Evolutionary conservation across 805 yeast genomes (phyloP), one percentile per base, ranked within the genome.

Genomic region (Candida ponderosae): DNA sequence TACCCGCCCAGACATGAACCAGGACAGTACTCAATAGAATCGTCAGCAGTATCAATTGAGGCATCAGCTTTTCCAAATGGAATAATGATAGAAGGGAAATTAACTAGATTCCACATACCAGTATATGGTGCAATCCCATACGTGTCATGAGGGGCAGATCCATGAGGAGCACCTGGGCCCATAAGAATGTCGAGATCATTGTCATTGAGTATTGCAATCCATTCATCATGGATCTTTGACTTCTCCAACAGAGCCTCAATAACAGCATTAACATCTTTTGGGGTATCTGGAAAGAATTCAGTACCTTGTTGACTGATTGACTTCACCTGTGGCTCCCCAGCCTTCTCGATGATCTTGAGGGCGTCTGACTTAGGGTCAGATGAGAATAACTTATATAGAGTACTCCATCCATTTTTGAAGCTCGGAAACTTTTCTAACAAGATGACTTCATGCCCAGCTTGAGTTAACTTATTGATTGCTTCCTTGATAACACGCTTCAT

Each of bases 361-460:
- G 31, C 11, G 6, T 15, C 18, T 4, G 16, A 18, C 9, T 29
- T 29, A 4, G 31, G 19, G 18, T 18, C 31, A 6, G 31, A 29
- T 6, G 18, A 7, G 18, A 29, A 29, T 18, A 29, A 18, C 13
- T 17, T 14, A n/a, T n/a, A n/a, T n/a, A 7, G 9, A 21, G 9
- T 9, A 21, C 9, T 9, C 6, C 9, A 7, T 21, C 6, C 9
- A 21, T 21, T 7, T 7, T 7, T 7, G 23, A 21, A 21, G 9
- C 9, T 9, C 9, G 23, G 23, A 21, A 21, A 21, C 9, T 21
- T 9, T 7, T 6, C 9, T 21, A 21, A 21, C 6, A 7, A 66
- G 24, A 72, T 57, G 6, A 70, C 63, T 38, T 65, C 67, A 38
- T 68, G 74, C 26, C 79, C 76, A n/a, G 65, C 66, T 29, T 52